Conservation (phyloP, 352 stramenopile genomes). For the Phytopythium montanum region DNA sequence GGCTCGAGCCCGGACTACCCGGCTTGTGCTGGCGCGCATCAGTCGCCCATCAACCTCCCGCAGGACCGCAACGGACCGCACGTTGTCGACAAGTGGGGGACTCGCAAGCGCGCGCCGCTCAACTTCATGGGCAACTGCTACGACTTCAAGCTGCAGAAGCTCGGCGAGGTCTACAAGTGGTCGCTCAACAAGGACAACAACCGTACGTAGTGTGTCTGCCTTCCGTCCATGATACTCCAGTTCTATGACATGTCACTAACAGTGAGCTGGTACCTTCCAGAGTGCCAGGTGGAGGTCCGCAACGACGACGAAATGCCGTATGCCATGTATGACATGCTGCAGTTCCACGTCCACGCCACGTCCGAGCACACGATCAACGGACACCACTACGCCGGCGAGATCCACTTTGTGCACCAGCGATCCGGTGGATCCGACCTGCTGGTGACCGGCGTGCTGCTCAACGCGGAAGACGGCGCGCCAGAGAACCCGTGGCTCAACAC, state of each 20-base stretch:
- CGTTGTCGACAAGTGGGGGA: conserved; percentile 41
- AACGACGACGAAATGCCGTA: conserved; percentile 22
- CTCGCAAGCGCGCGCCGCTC: conserved; percentile 31
- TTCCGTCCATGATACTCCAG: neutral
- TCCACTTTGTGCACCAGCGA: conserved; percentile 51
- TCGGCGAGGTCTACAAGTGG: conserved; percentile 67
- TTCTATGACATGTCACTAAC: neutral
- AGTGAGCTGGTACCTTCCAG: conserved; percentile 13
- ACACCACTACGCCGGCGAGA: conserved; percentile 38
- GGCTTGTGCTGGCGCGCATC: conserved; percentile 31
- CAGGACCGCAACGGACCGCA: conserved; percentile 24
- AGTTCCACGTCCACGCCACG: conserved; percentile 50
- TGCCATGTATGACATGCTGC: conserved; percentile 42
- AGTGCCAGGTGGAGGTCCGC: conserved; percentile 47
- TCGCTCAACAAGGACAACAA: conserved; percentile 30
- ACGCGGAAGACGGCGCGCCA: conserved; percentile 21
- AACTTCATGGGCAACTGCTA: conserved; percentile 46
- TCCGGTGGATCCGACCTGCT: conserved; percentile 22
- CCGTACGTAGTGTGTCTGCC: conserved; percentile 20
- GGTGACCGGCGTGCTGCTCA: conserved; percentile 39
- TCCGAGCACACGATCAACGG: conserved; percentile 46
- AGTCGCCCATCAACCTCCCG: conserved; percentile 58
- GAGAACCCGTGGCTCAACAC: conserved; percentile 47
- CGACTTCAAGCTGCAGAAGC: conserved; percentile 51
- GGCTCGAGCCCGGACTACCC: conserved; percentile 18